A percentile compares a stretch with the other conserved stretches of the same genome.
Conservation (phyloP, 2,329 filamentous ascomycete genomes). For the Apiospora arundinis region DNA sequence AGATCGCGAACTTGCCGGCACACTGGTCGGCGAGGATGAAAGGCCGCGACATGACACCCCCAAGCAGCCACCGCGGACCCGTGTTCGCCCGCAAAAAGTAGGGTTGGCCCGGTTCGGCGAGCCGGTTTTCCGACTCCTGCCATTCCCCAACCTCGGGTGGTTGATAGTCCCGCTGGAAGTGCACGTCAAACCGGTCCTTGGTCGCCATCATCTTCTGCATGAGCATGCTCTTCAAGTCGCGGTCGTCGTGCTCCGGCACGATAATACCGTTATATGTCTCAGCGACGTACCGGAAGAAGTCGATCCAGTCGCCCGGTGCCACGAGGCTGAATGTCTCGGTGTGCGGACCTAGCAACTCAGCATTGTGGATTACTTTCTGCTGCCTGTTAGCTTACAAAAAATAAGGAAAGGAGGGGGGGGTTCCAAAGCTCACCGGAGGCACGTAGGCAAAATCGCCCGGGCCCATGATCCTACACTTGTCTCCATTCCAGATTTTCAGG, state of each 20-base stretch:
- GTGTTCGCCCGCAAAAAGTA: conserved; percentile 60
- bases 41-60: conserved; percentile 53
- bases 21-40: conserved; percentile 56
- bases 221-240: conserved; percentile 55
- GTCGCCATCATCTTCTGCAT: conserved; percentile 63
- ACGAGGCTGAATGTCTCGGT: conserved; percentile 61
- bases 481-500: conserved; percentile 64
- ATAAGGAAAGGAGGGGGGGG: too few relatives aligned
- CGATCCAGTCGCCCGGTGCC: conserved; percentile 63
- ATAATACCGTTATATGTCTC: conserved; percentile 57
- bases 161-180: conserved; percentile 56
- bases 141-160: conserved; percentile 52
- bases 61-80: conserved; percentile 52
- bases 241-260: conserved; percentile 57
- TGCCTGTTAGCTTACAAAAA: too few relatives aligned
- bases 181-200: conserved; percentile 60
- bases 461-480: conserved; percentile 58
- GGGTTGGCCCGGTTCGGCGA: conserved; percentile 45
- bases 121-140: conserved; percentile 45
- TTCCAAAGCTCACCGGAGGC: conserved; percentile 55
- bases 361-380: conserved; percentile 60
- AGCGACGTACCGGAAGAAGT: conserved; percentile 64
- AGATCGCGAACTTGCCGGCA: conserved; percentile 57
- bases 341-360: conserved; percentile 59
- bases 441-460: conserved; percentile 65